phyloP scores from a whole-genome alignment of 257 asterid genomes.

The Petrea volubilis region DNA sequence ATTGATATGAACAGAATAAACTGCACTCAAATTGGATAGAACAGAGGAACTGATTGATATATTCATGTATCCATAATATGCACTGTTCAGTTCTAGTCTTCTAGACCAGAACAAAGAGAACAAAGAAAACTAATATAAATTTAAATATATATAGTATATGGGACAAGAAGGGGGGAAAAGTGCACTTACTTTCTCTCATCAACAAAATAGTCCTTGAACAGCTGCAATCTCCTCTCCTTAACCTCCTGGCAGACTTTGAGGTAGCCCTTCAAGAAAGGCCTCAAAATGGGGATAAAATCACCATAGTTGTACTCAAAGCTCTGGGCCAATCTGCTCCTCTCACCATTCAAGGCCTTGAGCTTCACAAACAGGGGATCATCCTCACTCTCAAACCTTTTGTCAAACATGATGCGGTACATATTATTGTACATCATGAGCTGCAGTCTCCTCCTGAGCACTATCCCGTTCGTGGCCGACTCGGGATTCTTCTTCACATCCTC shows the following conservation, averaged over 20 bases:
- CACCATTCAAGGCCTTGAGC: conserved; percentile 86
- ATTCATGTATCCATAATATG: too few relatives aligned
- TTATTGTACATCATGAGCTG: conserved; percentile 96
- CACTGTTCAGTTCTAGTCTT: too few relatives aligned
- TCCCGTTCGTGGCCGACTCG: conserved; percentile 70
- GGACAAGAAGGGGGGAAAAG: neutral
- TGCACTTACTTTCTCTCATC: conserved; percentile 82
- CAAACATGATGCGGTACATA: conserved; percentile 90
- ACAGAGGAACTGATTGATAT: too few relatives aligned
- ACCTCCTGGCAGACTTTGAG: conserved; percentile 78
- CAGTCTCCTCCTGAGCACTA: conserved; percentile 67
- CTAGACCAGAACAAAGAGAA: neutral
- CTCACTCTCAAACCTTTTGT: conserved; percentile 76
- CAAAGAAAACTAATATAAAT: neutral
- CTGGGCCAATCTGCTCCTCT: conserved; percentile 92
- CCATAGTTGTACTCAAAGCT: conserved; percentile 95
- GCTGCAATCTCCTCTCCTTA: conserved; percentile 67
- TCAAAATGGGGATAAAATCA: conserved; percentile 84
- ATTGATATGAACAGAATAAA: too few relatives aligned
- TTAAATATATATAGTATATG: too few relatives aligned
- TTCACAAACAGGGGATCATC: conserved; percentile 76
- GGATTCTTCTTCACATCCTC: conserved; percentile 82
- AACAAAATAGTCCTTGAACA: conserved; percentile 82
- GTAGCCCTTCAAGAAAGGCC: conserved; percentile 90
- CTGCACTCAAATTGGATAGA: too few relatives aligned